These are phyloP conservation scores for Mrakia hoshinonis DNA, from an alignment of 768 basidiomycete species.

Conservation along the genomic window DNA sequence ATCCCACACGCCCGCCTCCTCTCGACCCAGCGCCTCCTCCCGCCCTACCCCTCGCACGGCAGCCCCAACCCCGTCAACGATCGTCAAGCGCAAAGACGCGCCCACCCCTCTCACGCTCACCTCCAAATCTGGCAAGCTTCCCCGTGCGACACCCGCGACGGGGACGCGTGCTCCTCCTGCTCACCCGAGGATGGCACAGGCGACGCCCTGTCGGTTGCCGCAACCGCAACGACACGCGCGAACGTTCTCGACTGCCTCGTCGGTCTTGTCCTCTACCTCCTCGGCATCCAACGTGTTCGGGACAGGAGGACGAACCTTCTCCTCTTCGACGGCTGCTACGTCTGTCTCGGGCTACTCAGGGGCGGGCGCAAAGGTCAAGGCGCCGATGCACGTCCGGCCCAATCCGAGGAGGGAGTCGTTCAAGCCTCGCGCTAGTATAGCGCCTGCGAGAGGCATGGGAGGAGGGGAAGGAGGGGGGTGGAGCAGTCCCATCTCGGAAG, in stretches of 20 bases:
- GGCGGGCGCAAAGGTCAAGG: not conserved
- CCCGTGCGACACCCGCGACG: slow-evolving; percentile 11
- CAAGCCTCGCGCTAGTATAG: slow-evolving; percentile 67
- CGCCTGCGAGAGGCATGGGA: not conserved
- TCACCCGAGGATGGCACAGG: too few relatives aligned
- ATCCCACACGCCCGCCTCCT: slow-evolving; percentile 9
- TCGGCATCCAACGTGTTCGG: not conserved
- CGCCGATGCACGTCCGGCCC: slow-evolving; percentile 14
- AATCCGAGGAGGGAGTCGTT: slow-evolving; percentile 60
- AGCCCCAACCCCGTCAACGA: not conserved
- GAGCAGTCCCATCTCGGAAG: not conserved
- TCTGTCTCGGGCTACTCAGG: not conserved
- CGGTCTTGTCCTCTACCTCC: not conserved
- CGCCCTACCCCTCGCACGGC: not conserved
- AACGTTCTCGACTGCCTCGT: slow-evolving; percentile 1
- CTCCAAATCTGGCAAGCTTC: not conserved
- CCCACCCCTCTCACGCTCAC: slow-evolving; percentile 8
- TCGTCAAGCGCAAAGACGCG: slow-evolving; percentile 23
- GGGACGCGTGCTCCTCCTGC: not conserved
- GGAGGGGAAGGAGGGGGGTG: not conserved
- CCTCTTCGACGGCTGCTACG: not conserved
- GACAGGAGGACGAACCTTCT: not conserved
- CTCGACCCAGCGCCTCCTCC: not conserved
- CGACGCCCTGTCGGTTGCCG: slow-evolving; percentile 18
- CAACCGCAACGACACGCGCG: slow-evolving; percentile 4